phyloP scores from a whole-genome alignment of 768 basidiomycete species.

The Suillus lakei region DNA sequence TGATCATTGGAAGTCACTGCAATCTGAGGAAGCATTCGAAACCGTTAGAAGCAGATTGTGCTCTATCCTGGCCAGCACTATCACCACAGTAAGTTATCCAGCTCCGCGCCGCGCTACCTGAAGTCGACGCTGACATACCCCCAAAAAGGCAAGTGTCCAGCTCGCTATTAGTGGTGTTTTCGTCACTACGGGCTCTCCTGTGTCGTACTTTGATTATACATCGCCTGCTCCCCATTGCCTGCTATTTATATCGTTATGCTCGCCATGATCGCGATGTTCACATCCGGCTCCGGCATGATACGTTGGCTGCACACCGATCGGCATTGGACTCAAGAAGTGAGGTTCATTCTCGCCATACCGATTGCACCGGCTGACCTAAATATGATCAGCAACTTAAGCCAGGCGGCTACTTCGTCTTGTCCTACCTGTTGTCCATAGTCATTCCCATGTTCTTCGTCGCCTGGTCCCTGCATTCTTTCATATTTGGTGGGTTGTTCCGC shows the following conservation, averaged over 20 bases:
- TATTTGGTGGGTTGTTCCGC: not conserved
- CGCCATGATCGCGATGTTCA: not conserved
- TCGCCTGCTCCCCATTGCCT: not conserved
- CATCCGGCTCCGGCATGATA: not conserved
- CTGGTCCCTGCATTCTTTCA: not conserved
- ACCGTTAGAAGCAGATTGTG: not conserved
- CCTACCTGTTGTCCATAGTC: not conserved
- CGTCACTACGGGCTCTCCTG: not conserved
- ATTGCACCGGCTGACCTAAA: not conserved
- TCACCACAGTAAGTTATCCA: not conserved
- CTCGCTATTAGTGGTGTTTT: not conserved
- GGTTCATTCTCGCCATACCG: not conserved
- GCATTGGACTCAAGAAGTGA: not conserved
- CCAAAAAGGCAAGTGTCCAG: not conserved
- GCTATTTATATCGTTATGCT: not conserved
- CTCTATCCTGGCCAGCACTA: not conserved
- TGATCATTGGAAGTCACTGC: not conserved
- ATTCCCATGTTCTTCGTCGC: not conserved
- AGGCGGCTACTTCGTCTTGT: not conserved
- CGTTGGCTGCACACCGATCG: not conserved
- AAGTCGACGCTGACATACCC: not conserved
- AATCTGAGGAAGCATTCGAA: not conserved
- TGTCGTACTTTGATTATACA: not conserved
- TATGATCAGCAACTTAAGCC: not conserved
- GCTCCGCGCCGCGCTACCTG: not conserved